These are phyloP conservation scores for Umbilicus rupestris DNA, from an alignment of 164 flowering plant species.

Conservation along the genomic window DNA sequence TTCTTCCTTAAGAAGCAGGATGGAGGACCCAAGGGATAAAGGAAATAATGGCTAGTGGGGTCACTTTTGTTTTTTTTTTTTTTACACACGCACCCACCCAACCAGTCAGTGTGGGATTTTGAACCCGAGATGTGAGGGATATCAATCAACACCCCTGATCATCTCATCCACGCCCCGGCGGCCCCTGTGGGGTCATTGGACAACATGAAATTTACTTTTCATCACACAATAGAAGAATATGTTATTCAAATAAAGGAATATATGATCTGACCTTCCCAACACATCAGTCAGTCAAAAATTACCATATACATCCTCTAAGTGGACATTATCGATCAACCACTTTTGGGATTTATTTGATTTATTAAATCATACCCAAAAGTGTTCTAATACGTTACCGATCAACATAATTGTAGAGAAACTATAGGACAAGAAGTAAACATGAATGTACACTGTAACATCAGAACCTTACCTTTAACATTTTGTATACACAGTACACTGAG, in stretches of 20 bases:
- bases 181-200: background rate
- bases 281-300: background rate
- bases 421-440: background rate
- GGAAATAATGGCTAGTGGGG: background rate
- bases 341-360: background rate
- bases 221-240: background rate
- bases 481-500: conserved; percentile 94
- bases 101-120: too few relatives aligned
- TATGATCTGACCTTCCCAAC: background rate
- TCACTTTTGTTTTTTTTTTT: too few relatives aligned
- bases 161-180: too few relatives aligned
- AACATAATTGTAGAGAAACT: background rate
- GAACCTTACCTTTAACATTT: conserved; percentile 78
- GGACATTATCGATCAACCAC: background rate
- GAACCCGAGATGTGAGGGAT: too few relatives aligned
- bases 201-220: background rate
- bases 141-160: too few relatives aligned
- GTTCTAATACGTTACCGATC: too few relatives aligned
- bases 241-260: background rate
- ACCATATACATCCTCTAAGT: background rate
- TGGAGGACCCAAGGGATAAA: conserved; percentile 16
- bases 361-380: background rate
- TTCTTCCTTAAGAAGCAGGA: background rate
- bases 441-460: background rate
- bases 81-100: too few relatives aligned